These are phyloP conservation scores for Epichloe hybrida DNA, from an alignment of 2,329 filamentous ascomycete genomes.

Conservation along the genomic window DNA sequence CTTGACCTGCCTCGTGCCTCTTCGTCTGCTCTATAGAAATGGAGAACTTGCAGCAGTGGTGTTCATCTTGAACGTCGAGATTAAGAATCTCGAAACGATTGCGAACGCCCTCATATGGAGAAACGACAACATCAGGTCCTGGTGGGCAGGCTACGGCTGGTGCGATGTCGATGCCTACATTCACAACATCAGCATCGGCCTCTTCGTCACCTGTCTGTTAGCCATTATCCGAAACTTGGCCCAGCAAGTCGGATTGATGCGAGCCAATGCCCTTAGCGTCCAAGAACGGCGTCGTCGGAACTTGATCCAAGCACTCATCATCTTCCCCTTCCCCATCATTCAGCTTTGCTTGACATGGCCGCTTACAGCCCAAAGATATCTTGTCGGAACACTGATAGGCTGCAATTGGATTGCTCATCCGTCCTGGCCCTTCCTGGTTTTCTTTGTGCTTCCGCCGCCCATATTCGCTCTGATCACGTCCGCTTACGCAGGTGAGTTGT, in stretches of 20 bases:
- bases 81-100: slow-evolving; percentile 34
- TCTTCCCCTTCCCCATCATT: slow-evolving; percentile 38
- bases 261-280: slow-evolving; percentile 25
- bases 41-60: slow-evolving; percentile 40
- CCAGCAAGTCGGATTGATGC: slow-evolving; percentile 31
- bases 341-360: slow-evolving; percentile 36
- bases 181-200: slow-evolving; percentile 30
- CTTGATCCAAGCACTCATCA: slow-evolving; percentile 36
- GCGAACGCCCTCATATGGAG: slow-evolving; percentile 41
- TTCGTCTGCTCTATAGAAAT: slow-evolving; percentile 35
- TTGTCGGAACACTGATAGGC: slow-evolving; percentile 34
- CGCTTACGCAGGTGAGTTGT: slow-evolving; percentile 29
- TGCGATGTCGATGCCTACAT: slow-evolving; percentile 39
- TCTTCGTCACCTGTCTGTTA: slow-evolving; percentile 37
- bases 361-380: slow-evolving; percentile 33
- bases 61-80: slow-evolving; percentile 31
- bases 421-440: slow-evolving; percentile 34
- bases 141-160: slow-evolving; percentile 39
- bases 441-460: slow-evolving; percentile 33
- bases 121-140: slow-evolving; percentile 32
- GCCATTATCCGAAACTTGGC: slow-evolving; percentile 42
- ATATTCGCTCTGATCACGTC: slow-evolving; percentile 30
- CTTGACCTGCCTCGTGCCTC: slow-evolving; percentile 34
- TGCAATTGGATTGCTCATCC: slow-evolving; percentile 31
- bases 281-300: slow-evolving; percentile 29